Conservation (phyloP, 768 basidiomycete genomes). For the Lenzites betulinus region DNA sequence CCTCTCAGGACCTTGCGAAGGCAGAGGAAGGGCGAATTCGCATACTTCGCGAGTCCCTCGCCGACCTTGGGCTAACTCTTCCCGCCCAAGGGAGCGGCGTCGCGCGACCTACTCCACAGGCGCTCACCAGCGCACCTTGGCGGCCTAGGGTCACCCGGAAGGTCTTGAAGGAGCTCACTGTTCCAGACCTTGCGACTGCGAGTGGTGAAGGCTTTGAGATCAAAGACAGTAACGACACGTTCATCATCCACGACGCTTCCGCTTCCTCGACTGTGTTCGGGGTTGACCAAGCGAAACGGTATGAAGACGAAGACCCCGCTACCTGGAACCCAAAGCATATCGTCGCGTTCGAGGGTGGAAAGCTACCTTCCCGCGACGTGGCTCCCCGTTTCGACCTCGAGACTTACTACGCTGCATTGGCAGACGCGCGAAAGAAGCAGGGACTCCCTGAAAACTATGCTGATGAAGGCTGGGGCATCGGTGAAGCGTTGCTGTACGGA, state of each 20-base stretch:
- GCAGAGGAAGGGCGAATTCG: constrained; percentile 24
- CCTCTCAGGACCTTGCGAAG: constrained; percentile 9
- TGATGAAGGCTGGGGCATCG: constrained; percentile 53
- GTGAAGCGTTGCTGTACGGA: constrained; percentile 81
- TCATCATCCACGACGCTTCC: constrained; percentile 52
- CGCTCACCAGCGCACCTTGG: constrained; percentile 38
- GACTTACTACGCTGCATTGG: constrained; percentile 59
- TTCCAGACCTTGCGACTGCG: constrained; percentile 31
- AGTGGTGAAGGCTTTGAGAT: constrained; percentile 40
- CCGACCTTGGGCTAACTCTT: constrained; percentile 42
- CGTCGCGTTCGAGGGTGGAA: constrained; percentile 49
- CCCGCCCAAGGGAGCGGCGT: constrained; percentile 32
- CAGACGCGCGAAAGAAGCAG: constrained; percentile 33
- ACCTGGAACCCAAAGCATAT: constrained; percentile 54
- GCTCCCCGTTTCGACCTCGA: constrained; percentile 76
- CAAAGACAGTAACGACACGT: constrained; percentile 71
- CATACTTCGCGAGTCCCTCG: constrained; percentile 38
- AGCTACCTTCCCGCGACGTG: constrained; percentile 49
- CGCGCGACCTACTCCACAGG: constrained; percentile 32
- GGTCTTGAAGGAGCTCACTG: constrained; percentile 39
- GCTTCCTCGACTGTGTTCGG: constrained; percentile 29
- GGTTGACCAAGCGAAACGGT: constrained; percentile 29
- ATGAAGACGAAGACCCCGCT: constrained; percentile 30
- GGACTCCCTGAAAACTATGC: constrained; percentile 24
- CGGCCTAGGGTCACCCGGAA: constrained; percentile 37